phyloP scores from a whole-genome alignment of 345 rosid genomes.

The Dipteronia sinensis region DNA sequence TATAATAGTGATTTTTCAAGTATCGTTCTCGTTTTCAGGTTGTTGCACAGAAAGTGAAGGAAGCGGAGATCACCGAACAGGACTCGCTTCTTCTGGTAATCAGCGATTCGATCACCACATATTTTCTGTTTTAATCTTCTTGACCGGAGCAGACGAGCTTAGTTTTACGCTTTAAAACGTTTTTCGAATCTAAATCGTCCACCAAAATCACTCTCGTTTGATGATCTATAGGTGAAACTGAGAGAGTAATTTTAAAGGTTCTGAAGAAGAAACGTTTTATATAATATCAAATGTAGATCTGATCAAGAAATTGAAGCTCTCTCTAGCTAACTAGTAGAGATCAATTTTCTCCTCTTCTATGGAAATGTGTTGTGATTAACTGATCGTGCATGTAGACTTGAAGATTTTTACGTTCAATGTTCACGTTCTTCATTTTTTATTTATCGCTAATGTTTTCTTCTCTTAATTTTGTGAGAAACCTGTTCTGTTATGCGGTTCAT shows the following conservation, averaged over 20 bases:
- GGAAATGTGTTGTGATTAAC: background rate
- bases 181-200: background rate
- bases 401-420: background rate
- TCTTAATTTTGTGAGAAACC: background rate
- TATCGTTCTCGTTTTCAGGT: conserved; percentile 47
- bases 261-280: background rate
- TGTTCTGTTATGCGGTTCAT: background rate
- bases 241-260: background rate
- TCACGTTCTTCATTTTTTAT: background rate
- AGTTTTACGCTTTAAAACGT: background rate
- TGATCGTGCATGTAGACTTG: background rate
- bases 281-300: background rate
- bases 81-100: conserved; percentile 97
- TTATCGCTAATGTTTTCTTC: too few relatives aligned
- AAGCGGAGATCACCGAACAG: conserved; percentile 95
- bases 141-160: background rate
- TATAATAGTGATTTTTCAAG: conserved; percentile 3
- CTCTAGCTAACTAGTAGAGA: background rate
- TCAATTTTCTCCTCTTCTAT: background rate
- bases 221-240: background rate
- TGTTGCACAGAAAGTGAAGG: conserved; percentile 77
- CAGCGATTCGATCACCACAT: background rate
- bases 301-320: conserved; percentile 2
- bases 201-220: conserved; percentile 1
- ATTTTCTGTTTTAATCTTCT: background rate